Conservation (phyloP, 2,329 filamentous ascomycete genomes). For the Teratosphaeria zuluensis region DNA sequence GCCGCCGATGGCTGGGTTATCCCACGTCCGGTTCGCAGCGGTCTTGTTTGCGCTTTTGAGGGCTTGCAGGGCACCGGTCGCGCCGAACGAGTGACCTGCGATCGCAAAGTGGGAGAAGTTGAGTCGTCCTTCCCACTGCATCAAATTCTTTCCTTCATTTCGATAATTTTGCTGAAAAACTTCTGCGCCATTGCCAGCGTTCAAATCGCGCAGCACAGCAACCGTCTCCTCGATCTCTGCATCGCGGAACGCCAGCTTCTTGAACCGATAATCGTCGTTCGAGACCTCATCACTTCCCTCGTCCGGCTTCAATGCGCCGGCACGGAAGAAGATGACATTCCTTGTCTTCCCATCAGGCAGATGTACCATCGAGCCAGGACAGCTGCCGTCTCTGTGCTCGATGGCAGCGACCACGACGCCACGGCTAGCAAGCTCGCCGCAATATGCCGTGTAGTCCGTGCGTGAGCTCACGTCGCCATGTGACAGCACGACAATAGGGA, state of each 20-base stretch:
- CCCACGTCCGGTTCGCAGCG: conserved; percentile 24
- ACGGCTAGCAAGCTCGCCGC: conserved; percentile 37
- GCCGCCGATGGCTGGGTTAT: conserved; percentile 44
- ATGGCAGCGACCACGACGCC: conserved; percentile 39
- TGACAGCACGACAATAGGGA: conserved; percentile 37
- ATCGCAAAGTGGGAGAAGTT: conserved; percentile 47
- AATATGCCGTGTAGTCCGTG: conserved; percentile 38
- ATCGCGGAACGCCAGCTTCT: conserved; percentile 36
- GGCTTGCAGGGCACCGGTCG: conserved; percentile 52
- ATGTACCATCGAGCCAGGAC: conserved; percentile 33
- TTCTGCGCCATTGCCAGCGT: conserved; percentile 26
- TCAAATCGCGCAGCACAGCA: conserved; percentile 30
- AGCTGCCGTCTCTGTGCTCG: conserved; percentile 39
- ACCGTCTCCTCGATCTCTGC: conserved; percentile 39
- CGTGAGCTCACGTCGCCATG: conserved; percentile 38
- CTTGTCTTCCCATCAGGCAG: conserved; percentile 29
- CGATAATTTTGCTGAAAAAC: conserved; percentile 38
- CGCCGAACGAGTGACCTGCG: conserved; percentile 57
- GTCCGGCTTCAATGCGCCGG: conserved; percentile 25
- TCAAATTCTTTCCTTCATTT: conserved; percentile 38
- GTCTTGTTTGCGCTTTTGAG: conserved; percentile 38
- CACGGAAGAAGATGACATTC: conserved; percentile 29
- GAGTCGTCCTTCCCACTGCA: conserved; percentile 45
- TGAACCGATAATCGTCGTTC: conserved; percentile 28
- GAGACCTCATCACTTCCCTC: conserved; percentile 17